Evolutionary conservation across 768 basidiomycete genomes (phyloP).

Genomic region (Gautieria morchelliformis): DNA sequence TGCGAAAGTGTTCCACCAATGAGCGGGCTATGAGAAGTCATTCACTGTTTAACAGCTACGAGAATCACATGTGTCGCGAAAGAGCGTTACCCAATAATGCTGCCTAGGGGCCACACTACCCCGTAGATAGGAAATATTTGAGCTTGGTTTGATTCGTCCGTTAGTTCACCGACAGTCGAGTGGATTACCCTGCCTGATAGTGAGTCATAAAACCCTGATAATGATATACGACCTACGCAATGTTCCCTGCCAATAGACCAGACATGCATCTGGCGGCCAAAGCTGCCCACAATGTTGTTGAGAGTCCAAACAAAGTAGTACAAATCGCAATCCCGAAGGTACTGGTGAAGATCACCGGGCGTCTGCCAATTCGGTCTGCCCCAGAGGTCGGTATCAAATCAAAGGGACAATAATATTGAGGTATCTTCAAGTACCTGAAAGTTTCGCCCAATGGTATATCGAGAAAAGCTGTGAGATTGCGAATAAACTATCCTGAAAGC

Average conservation of each 20-base stretch:
- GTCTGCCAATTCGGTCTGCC: constrained; percentile 49
- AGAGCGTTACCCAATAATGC: constrained; percentile 42
- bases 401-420: not conserved
- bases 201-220: not conserved
- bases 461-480: constrained; percentile 49
- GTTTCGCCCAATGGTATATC: constrained; percentile 54
- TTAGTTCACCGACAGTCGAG: constrained; percentile 54
- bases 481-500: constrained; percentile 50
- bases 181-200: constrained; percentile 36
- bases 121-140: constrained; percentile 51
- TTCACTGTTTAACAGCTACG: constrained; percentile 1
- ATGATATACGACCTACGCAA: constrained; percentile 25
- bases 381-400: not conserved
- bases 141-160: constrained; percentile 54
- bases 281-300: constrained; percentile 38
- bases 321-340: constrained; percentile 41
- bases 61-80: not conserved
- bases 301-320: constrained; percentile 51
- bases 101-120: constrained; percentile 51
- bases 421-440: constrained; percentile 34
- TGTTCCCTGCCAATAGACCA: constrained; percentile 54
- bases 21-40: constrained; percentile 35
- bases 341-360: constrained; percentile 52
- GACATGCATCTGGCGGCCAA: constrained; percentile 45
- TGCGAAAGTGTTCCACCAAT: constrained; percentile 54